Conservation (phyloP, 1,284 basidiomycete genomes). For the Leccinum cinnamomeum region DNA sequence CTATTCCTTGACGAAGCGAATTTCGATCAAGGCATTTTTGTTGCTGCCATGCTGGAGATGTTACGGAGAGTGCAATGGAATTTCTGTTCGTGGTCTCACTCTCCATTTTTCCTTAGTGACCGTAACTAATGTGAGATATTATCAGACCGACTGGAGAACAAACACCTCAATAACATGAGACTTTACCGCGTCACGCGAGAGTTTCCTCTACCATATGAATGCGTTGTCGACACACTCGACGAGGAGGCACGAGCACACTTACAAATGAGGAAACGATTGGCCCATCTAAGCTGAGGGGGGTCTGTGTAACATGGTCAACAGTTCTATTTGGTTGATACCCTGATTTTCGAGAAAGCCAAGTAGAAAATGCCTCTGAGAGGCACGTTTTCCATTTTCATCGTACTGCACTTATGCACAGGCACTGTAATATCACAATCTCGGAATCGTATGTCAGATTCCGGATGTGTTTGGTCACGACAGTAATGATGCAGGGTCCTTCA, state of each 20-base stretch:
- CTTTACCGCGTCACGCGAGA: constrained; percentile 78
- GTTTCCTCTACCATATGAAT: constrained; percentile 69
- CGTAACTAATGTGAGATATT: background rate
- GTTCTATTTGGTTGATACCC: background rate
- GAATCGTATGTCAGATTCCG: background rate
- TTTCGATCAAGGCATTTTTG: constrained; percentile 62
- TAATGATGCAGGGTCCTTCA: background rate
- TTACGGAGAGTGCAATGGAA: constrained; percentile 89
- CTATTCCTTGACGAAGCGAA: constrained; percentile 56
- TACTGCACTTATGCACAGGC: no score
- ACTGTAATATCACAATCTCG: background rate
- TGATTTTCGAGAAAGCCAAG: background rate
- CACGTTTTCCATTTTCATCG: background rate
- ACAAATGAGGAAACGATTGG: constrained; percentile 20
- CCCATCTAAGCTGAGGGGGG: constrained; percentile 22
- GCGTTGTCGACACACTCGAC: constrained; percentile 41
- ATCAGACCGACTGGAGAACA: constrained; percentile 80
- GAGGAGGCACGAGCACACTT: constrained; percentile 4
- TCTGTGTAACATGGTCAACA: background rate
- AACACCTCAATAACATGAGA: constrained; percentile 82
- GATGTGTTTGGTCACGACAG: background rate
- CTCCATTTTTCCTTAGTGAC: background rate
- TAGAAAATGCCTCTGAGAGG: background rate
- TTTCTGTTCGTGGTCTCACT: constrained; percentile 59
- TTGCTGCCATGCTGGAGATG: constrained; percentile 76